Conservation (phyloP, 1,284 basidiomycete genomes). For the Pholiota adiposa region DNA sequence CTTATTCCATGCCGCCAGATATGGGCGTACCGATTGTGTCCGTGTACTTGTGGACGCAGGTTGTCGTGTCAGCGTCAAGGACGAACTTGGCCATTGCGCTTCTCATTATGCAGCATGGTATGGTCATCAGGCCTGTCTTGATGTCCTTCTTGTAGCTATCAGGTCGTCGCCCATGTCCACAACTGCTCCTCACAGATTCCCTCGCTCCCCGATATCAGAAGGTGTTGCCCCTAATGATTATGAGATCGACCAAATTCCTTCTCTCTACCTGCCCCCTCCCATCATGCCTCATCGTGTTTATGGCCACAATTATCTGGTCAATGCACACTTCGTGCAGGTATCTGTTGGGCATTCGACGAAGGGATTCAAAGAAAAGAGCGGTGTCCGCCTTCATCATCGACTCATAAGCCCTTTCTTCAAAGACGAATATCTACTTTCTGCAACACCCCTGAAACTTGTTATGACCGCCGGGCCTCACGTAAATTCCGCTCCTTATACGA, state of each 20-base stretch:
- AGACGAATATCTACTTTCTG: conserved; percentile 68
- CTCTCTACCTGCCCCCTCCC: conserved; percentile 92
- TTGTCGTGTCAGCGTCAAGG: conserved; percentile 73
- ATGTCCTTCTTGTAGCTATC: conserved; percentile 66
- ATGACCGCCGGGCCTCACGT: conserved; percentile 87
- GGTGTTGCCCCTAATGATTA: conserved; percentile 49
- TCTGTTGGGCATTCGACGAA: conserved; percentile 75
- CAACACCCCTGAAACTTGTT: conserved; percentile 91
- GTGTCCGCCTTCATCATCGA: conserved; percentile 70
- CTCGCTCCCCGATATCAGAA: conserved; percentile 44
- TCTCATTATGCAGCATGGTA: conserved; percentile 99
- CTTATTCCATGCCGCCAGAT: conserved; percentile 92
- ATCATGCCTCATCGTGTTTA: conserved; percentile 96
- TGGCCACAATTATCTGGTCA: conserved; percentile 92
- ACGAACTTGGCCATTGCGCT: conserved; percentile 88
- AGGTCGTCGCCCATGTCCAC: conserved; percentile 28
- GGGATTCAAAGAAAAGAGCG: conserved; percentile 39
- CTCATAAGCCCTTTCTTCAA: conserved; percentile 66
- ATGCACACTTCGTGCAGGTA: conserved; percentile 86
- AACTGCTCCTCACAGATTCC: conserved; percentile 23
- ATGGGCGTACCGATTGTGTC: conserved; percentile 83
- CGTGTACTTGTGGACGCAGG: conserved; percentile 80
- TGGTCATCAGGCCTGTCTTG: conserved; percentile 84
- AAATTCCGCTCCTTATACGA: conserved; percentile 85
- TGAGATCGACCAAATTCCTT: conserved; percentile 91